Base-by-base conservation (phyloP, 2,329 filamentous ascomycete genomes). In the Microsporum audouinii region DNA sequence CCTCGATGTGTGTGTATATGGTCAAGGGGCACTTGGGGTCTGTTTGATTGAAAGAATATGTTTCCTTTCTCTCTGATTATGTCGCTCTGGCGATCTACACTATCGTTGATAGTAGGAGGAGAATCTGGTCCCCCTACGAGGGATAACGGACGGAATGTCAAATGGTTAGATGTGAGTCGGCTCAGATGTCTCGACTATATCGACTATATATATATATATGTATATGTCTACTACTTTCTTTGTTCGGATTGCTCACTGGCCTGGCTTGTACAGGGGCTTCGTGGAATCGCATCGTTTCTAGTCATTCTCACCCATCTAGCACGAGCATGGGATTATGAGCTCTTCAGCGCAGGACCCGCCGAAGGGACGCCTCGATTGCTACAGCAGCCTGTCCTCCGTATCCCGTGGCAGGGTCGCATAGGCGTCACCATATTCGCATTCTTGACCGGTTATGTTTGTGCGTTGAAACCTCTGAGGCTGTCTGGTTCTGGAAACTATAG, bases 381-480 rank as follows among this genome's bases (percentile, higher is more conserved):
- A 38, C 80, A 82, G 67, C 71, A 76, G 58, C 79, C 80, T 3
- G 75, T 81, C 63, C 68, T 82, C n/a, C 79, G 80, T n/a, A 72
- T 82, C n/a, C 78, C 79, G 34, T 79, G 75, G 72, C 79, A 82
- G 67, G 80, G 80, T 51, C 76, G 79, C 27, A 76, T 81, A 34
- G 80, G 79, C 49, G 80, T 82, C 38, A 80, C 79, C 62, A 80
- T 82, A 68, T 82, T 82, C 65, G 78, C 79, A 58, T 80, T 82
- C 64, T 71, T 82, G 59, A 82, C 80, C 0, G 80, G 80, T 61
- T 82, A 81, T 64, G 80, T 82, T 27, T 82, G 79, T 68, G 79
- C 79, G 33, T 72, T 82, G 62, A 82, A 82, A 67, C 80, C 80
- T 1, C 70, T 82, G 12, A 79, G 79, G 67, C 76, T 79, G 51